These are phyloP conservation scores for Lentinula detonsa DNA, from an alignment of 768 basidiomycete genomes.

Conservation along the genomic window DNA sequence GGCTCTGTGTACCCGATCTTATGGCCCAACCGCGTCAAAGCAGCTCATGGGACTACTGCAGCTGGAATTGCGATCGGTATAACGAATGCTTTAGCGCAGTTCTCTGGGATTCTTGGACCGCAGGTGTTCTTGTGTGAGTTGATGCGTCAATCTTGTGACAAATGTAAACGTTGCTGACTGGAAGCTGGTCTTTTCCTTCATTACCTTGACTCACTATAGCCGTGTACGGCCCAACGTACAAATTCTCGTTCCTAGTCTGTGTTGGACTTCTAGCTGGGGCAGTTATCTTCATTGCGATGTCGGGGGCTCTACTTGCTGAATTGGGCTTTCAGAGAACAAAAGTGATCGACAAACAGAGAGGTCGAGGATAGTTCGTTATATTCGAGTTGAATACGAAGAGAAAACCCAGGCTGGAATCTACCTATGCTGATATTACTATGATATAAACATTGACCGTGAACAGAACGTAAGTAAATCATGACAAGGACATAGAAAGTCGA, in stretches of 20 bases:
- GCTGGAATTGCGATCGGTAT: constrained; percentile 16
- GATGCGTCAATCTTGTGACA: too few species aligned
- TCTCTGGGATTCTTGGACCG: constrained; percentile 16
- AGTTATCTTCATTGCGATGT: constrained; percentile 4
- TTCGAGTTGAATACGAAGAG: not conserved
- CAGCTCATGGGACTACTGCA: constrained; percentile 15
- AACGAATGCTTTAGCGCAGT: constrained; percentile 15
- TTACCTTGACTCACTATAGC: not conserved
- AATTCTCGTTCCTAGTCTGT: constrained; percentile 14
- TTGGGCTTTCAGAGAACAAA: not conserved
- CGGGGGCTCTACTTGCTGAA: not conserved
- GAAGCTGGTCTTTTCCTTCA: not conserved
- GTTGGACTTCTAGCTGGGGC: constrained; percentile 11
- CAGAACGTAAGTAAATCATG: not conserved
- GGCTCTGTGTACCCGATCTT: constrained; percentile 16
- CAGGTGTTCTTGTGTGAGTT: constrained; percentile 13
- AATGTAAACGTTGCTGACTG: too few species aligned
- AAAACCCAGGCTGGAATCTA: too few species aligned
- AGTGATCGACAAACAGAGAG: not conserved
- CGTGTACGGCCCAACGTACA: constrained; percentile 4
- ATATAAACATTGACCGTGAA: not conserved
- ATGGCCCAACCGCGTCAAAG: constrained; percentile 17
- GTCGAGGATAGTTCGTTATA: not conserved
- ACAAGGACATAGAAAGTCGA: not conserved
- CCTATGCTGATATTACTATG: too few species aligned